Conservation (phyloP, 2,329 filamentous ascomycete species). For the Xenoacremonium recifei region DNA sequence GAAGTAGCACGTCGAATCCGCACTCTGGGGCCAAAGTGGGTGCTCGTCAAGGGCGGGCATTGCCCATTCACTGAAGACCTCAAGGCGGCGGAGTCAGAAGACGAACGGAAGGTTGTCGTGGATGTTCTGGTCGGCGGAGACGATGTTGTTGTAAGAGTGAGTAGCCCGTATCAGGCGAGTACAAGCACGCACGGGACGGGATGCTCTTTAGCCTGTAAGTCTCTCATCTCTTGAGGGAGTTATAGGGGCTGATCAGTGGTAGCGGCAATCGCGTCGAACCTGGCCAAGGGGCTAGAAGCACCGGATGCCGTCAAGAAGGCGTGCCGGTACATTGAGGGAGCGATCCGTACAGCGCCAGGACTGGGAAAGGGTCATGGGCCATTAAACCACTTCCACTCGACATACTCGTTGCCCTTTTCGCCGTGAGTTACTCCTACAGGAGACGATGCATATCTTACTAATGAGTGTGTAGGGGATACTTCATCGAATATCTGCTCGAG, state of each 20-base stretch:
- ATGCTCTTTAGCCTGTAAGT: conserved; percentile 84
- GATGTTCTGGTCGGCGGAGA: conserved; percentile 71
- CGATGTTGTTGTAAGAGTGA: conserved; percentile 57
- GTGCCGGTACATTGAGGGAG: conserved; percentile 69
- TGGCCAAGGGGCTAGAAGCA: conserved; percentile 59
- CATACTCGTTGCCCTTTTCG: conserved; percentile 64
- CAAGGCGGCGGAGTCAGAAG: conserved; percentile 54
- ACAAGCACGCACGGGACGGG: conserved; percentile 92
- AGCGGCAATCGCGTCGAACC: conserved; percentile 74
- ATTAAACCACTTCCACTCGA: conserved; percentile 76
- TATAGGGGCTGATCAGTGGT: background rate
- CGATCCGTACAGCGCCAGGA: conserved; percentile 62
- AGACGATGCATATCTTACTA: background rate
- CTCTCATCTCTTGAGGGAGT: background rate
- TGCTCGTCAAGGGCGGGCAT: conserved; percentile 90
- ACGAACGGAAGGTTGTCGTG: conserved; percentile 65
- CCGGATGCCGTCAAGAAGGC: conserved; percentile 63
- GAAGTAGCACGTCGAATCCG: conserved; percentile 65
- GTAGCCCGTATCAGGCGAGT: conserved; percentile 69
- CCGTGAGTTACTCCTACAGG: conserved; percentile 47
- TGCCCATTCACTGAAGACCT: conserved; percentile 69
- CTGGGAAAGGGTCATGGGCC: conserved; percentile 69
- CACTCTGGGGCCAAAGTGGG: conserved; percentile 70
- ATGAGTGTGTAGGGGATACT: conserved; percentile 57
- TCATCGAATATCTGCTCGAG: conserved; percentile 79